Base-by-base conservation (phyloP, 352 stramenopile species). In the Phytopythium chamaehyphon region DNA sequence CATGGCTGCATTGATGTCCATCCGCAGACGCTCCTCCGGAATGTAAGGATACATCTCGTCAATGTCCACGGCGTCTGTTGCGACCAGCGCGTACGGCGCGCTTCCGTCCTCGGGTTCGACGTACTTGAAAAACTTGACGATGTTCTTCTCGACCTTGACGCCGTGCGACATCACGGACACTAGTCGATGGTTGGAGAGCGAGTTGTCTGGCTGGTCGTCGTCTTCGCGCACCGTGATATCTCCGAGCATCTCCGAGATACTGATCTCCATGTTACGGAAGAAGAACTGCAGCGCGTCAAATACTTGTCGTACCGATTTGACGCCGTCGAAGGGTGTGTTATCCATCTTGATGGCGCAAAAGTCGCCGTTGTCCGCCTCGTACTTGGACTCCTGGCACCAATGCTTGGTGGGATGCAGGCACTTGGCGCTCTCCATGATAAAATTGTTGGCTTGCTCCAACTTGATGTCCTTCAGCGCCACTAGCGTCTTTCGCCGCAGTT, bases 261-360 rank as follows among this genome's bases (percentile, higher is more conserved):
- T 75, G 40, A 80, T 74, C 43, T 88, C 74, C 47, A 81, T 69
- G 36, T 83, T 85, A n/a, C 58, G 39, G n/a, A 80, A 66, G 61
- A 76, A 86, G 47, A 72, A 76, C 50, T 66, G 61, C 22, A 82
- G 65, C 14, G 77, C 74, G 28, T 86, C 74, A 24, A 77, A 83
- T 24, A 88, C 69, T 24, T 79, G 64, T 1, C 62, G 56, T 9
- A 86, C 65, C 0, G 60, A 69, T 4, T 56, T 24, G 5, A 66
- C 60, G 8, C 59, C 64, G 7, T 54, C 35, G 35, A 86, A 84
- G 36, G 72, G 75, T 28, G 73, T 72, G 33, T 78, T 75, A 38
- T 83, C 73, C 47, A 83, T 83, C 43, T 76, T 79, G 18, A 78
- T 63, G 12, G 62, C 76, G 49, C 65, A 83, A n/a, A 57, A 83